Percentiles rank a stretch among this genome's conserved stretches.
Conservation (phyloP, 2,329 filamentous ascomycete species). For the Endocalyx cinctus region DNA sequence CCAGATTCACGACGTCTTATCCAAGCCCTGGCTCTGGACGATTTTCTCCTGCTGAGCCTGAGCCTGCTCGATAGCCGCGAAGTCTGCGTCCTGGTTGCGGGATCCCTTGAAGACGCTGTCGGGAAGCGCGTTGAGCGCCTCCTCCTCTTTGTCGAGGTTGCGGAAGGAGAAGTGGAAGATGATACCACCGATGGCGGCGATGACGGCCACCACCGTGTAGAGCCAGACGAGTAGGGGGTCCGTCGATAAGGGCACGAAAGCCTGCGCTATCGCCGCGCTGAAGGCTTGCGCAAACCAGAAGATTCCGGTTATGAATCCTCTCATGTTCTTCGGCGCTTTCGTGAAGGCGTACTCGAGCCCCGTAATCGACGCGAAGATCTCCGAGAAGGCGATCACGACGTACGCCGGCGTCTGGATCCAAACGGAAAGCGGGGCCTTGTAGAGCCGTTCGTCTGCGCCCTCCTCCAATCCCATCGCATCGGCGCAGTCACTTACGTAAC, state of each 20-base stretch:
- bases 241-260: conserved; percentile 47
- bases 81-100: conserved; percentile 19
- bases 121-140: conserved; percentile 57
- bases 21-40: conserved; percentile 18
- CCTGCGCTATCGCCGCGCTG: conserved; percentile 64
- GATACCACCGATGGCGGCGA: conserved; percentile 56
- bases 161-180: conserved; percentile 67
- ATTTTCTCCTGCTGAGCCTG: conserved; percentile 22
- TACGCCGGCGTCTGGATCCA: conserved; percentile 52
- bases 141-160: conserved; percentile 60
- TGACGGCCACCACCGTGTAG: conserved; percentile 62
- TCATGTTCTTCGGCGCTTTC: conserved; percentile 74
- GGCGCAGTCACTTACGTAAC: conserved; percentile 39
- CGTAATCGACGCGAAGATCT: conserved; percentile 47
- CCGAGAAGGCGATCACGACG: conserved; percentile 43
- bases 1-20: too few species aligned
- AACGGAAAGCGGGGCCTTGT: conserved; percentile 52
- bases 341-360: conserved; percentile 71
- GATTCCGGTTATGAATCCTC: conserved; percentile 64
- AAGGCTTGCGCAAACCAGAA: conserved; percentile 67
- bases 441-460: conserved; percentile 15
- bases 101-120: conserved; percentile 27
- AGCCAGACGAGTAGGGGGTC: conserved; percentile 72
- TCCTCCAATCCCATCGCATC: conserved; percentile 6
- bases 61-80: conserved; percentile 16